phyloP scores from a whole-genome alignment of 371 early-diverging fungal species.

The Syncephalastrum sp. region DNA sequence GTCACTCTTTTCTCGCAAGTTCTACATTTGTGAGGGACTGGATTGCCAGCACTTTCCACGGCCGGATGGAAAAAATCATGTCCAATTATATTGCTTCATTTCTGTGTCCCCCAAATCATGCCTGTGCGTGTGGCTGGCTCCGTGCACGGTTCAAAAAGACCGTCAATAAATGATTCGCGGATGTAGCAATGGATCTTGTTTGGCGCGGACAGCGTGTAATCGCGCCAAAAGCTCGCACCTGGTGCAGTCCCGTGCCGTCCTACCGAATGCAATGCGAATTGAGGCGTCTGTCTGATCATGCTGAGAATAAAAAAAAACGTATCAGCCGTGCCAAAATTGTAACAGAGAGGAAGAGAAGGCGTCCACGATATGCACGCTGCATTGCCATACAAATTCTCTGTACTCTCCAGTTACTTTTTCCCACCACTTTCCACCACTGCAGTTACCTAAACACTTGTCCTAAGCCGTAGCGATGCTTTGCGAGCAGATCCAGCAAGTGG shows the following conservation, averaged over 20 bases:
- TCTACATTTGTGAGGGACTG: slow-evolving; percentile 7
- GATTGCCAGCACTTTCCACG: not conserved
- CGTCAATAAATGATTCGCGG: slow-evolving; percentile 43
- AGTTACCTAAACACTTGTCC: slow-evolving; percentile 49
- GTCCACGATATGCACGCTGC: not conserved
- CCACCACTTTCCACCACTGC: not conserved
- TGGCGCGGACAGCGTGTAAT: slow-evolving; percentile 36
- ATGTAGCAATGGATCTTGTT: slow-evolving; percentile 40
- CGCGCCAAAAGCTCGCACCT: slow-evolving; percentile 48
- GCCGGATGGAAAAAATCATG: too few relatives aligned
- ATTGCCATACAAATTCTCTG: not conserved
- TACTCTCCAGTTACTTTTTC: not conserved
- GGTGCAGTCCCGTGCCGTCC: slow-evolving; percentile 40
- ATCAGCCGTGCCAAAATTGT: too few relatives aligned
- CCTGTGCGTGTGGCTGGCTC: not conserved
- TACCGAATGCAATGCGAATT: slow-evolving; percentile 38
- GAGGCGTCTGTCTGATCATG: slow-evolving; percentile 24
- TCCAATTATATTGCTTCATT: too few relatives aligned
- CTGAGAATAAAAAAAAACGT: not conserved
- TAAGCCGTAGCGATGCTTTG: slow-evolving; percentile 46
- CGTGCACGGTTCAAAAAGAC: slow-evolving; percentile 30
- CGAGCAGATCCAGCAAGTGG: slow-evolving; percentile 30
- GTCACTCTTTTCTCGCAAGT: slow-evolving; percentile 29
- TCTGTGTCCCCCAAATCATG: slow-evolving; percentile 2
- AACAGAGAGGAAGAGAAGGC: not conserved